phyloP scores from a whole-genome alignment of 495 filamentous ascomycete species.

The Staphylotrichum tortipilum region DNA sequence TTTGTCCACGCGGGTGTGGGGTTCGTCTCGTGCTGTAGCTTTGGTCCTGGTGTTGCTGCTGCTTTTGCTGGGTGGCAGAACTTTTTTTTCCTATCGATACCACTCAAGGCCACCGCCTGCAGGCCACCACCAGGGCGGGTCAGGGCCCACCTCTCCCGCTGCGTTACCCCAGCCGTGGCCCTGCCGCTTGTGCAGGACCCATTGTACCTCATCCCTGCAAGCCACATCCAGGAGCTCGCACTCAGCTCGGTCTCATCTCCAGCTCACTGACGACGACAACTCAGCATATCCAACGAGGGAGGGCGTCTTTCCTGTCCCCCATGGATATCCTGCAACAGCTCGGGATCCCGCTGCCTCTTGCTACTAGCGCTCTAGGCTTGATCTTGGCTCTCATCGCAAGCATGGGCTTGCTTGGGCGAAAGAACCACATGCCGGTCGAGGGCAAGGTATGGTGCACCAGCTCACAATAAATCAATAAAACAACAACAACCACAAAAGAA shows the following conservation, averaged over 20 bases:
- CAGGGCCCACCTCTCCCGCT: neutral
- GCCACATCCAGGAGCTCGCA: neutral
- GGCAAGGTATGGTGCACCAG: conserved; percentile 52
- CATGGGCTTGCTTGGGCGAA: conserved; percentile 58
- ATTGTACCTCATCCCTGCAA: too few species aligned
- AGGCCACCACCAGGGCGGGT: too few species aligned
- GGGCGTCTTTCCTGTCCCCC: neutral
- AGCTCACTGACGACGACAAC: neutral
- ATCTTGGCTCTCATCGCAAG: conserved; percentile 38
- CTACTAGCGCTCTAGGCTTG: conserved; percentile 36
- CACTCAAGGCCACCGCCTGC: too few species aligned
- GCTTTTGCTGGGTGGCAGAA: neutral
- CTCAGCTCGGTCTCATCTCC: neutral
- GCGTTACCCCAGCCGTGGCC: too few species aligned
- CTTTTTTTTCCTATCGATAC: conserved; percentile 6
- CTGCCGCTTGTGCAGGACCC: neutral
- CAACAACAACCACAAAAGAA: neutral
- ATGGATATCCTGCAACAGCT: conserved; percentile 16
- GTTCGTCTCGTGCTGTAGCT: neutral
- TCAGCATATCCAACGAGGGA: too few species aligned
- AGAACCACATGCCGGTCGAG: conserved; percentile 73
- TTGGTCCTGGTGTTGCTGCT: too few species aligned
- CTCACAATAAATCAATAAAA: neutral
- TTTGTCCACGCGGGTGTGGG: too few species aligned
- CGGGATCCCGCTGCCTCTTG: conserved; percentile 6